Evolutionary conservation across 73 alveolate species (phyloP).

Genomic region (Blepharisma stoltei): DNA sequence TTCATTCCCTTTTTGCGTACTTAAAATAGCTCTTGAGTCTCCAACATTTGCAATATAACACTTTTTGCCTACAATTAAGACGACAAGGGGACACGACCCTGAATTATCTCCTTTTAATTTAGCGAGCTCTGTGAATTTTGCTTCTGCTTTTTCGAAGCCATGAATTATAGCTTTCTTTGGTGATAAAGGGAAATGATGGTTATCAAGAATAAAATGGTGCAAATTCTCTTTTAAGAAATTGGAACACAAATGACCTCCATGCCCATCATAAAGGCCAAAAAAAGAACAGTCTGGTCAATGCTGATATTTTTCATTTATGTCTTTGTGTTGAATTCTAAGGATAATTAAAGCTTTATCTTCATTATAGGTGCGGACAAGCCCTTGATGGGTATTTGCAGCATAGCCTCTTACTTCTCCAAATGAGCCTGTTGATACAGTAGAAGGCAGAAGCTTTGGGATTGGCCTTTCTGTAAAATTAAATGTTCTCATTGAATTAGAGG

Average conservation of each 20-base stretch:
- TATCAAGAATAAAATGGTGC: constrained; percentile 68
- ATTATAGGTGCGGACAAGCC: constrained; percentile 90
- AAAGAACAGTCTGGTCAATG: constrained; percentile 93
- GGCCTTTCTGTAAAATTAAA: neutral
- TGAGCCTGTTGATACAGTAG: constrained; percentile 76
- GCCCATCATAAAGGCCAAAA: constrained; percentile 99
- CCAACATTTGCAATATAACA: constrained; percentile 96
- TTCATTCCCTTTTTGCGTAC: constrained; percentile 61
- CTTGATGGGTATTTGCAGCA: constrained; percentile 96
- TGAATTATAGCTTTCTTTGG: constrained; percentile 84
- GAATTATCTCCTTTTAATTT: constrained; percentile 75
- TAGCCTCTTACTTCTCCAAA: constrained; percentile 81
- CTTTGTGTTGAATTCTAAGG: constrained; percentile 61
- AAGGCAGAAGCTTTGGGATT: constrained; percentile 26
- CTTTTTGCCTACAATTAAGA: constrained; percentile 75
- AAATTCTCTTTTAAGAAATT: constrained; percentile 91
- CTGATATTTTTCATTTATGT: constrained; percentile 51
- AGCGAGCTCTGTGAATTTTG: constrained; percentile 68
- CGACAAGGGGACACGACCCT: constrained; percentile 94
- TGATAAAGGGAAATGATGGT: constrained; percentile 64
- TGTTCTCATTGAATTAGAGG: too few species aligned
- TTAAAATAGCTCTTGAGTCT: constrained; percentile 84
- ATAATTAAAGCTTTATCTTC: constrained; percentile 95
- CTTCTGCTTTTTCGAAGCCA: constrained; percentile 90
- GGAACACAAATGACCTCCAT: constrained; percentile 96